A percentile compares a stretch with the other conserved stretches of the same genome.
phyloP scores from a whole-genome alignment of 306 rosid genomes.

The barrel medic (Medicago truncatula) region MtrunA17r5.0-ANR NC_053049.1:44640001-44640500 shows the following conservation, averaged over 20 bases:
- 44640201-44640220: conserved; percentile 36
- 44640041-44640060: conserved; percentile 50
- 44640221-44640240: conserved; percentile 29
- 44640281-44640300: conserved; percentile 52
- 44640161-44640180: conserved; percentile 11
- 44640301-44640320: conserved; percentile 51
- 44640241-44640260: conserved; percentile 31
- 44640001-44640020: conserved; percentile 36
- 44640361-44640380: conserved; percentile 87
- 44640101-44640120: conserved; percentile 44
- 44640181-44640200: conserved; percentile 44
- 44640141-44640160: conserved; percentile 30
- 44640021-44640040: conserved; percentile 42
- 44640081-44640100: conserved; percentile 44
- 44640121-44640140: conserved; percentile 35
- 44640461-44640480: conserved; percentile 15
- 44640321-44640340: conserved; percentile 60
- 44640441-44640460: conserved; percentile 32
- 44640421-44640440: conserved; percentile 65
- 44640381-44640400: conserved; percentile 54
- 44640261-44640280: conserved; percentile 41
- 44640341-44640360: conserved; percentile 82
- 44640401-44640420: conserved; percentile 70
- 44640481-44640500: conserved; percentile 10
- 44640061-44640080: conserved; percentile 34